Evolutionary conservation across 805 yeast species (phyloP), one percentile per base, ranked within the genome.

Genomic region (Ogataea zsoltii): DNA sequence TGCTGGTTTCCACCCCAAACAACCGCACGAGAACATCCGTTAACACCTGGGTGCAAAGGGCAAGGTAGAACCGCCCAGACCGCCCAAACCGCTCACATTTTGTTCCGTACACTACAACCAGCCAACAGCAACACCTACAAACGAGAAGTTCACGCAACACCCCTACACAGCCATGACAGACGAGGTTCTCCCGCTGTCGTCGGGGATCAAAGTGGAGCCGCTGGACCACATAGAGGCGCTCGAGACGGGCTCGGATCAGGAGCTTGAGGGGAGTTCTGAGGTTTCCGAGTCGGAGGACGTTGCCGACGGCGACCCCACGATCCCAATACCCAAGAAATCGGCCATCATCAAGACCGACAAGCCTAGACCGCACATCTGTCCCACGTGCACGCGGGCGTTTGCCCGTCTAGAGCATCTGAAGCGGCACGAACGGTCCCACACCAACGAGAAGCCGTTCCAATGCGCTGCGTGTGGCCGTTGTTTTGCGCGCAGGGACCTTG

Each of bases 381-480:
- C 85, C 2, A 85, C 88, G 4, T 94, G 99, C 63, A 88, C 97
- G 1, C 75, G 99, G 49, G 96, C 96, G 2, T 94, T 94, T 76
- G 99, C 97, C 1, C 77, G 99, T 44, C 74, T 88, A 39, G 99
- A 92, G 66, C 99, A 92, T 67, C 74, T 94, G 60, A 90, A 88
- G 65, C 82, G 99, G 46, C 99, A 92, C 62, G 95, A 90, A 57
- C 72, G 97, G 33, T 84, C 95, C 0, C 99, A 92, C 64, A 92
- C 99, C 9, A 88, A 91, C 63, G 97, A 91, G 66, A 90, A 90
- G 63, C 98, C 98, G 1, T 92, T 85, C 69, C 94, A 88, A 62
- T 92, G 99, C 68, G 95, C 96, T 2, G 91, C 91, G 7, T 92
- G 98, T 67, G 97, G 96, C 28, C 80, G 98, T 40, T 87, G 96